A percentile compares a stretch with the other conserved stretches of the same genome.
phyloP scores from a whole-genome alignment of 257 asterid genomes.

The Scutellaria baicalensis region DNA sequence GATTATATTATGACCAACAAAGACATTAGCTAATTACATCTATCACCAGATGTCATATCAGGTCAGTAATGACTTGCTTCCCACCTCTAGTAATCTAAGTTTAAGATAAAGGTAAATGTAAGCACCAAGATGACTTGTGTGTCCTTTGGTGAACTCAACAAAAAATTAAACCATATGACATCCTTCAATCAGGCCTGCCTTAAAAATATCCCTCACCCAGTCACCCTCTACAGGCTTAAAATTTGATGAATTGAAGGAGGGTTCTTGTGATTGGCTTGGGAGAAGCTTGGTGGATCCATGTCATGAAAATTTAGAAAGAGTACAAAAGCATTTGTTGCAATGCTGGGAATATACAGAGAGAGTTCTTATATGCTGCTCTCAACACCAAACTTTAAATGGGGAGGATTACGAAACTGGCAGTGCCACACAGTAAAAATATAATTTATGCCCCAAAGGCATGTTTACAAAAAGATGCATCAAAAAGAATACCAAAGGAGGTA shows the following conservation, averaged over 20 bases:
- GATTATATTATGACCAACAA: background rate
- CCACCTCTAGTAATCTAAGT: no score
- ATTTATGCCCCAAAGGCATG: background rate
- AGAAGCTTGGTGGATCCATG: background rate
- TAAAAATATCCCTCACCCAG: background rate
- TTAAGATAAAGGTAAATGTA: background rate
- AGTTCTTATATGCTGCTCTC: background rate
- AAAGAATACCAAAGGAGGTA: background rate
- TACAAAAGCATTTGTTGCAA: no score
- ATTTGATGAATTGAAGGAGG: background rate
- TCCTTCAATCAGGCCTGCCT: background rate
- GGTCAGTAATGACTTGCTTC: background rate
- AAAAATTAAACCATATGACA: background rate
- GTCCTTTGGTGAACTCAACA: background rate
- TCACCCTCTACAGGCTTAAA: background rate
- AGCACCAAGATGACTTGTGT: background rate
- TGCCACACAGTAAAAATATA: background rate
- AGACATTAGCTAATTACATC: background rate
- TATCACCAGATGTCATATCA: background rate
- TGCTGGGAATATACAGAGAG: background rate
- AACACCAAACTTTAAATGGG: background rate
- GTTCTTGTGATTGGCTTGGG: background rate
- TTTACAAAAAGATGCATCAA: background rate
- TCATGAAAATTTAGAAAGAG: background rate
- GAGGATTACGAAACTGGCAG: background rate